phyloP scores from a whole-genome alignment of 169 alveolate species.

The Theileria orientalis region DNA sequence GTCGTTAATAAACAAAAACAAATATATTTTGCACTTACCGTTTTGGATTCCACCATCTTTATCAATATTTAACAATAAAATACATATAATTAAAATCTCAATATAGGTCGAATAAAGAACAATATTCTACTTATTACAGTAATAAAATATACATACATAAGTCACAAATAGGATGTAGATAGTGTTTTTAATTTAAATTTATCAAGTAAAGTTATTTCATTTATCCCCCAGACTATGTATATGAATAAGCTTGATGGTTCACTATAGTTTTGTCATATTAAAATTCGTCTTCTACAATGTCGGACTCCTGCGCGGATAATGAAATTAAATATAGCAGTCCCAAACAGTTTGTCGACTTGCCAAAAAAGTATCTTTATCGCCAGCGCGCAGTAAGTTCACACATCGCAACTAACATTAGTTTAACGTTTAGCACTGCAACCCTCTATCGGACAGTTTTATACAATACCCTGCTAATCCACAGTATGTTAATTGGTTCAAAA shows the following conservation, averaged over 20 bases:
- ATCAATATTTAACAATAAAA: background rate
- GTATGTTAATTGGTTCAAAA: conserved; percentile 77
- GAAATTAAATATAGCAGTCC: too few relatives aligned
- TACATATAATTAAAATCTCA: background rate
- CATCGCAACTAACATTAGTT: background rate
- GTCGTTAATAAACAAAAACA: background rate
- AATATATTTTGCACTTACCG: background rate
- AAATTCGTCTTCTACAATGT: too few relatives aligned
- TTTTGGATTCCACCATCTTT: background rate
- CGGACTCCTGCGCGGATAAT: too few relatives aligned
- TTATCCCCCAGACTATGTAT: conserved; percentile 8
- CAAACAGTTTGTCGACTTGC: conserved; percentile 14
- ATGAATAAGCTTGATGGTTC: background rate
- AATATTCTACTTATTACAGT: background rate
- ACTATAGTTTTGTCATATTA: background rate
- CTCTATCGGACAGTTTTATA: conserved; percentile 81
- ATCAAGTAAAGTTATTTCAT: background rate
- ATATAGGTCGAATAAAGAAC: background rate
- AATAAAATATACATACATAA: background rate
- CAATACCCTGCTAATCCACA: conserved; percentile 76
- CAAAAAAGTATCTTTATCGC: conserved; percentile 62
- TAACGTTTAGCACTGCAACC: conserved; percentile 76
- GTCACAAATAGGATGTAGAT: background rate
- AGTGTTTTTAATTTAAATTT: background rate
- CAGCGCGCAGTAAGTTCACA: conserved; percentile 69